Percentiles rank a stretch among this genome's conserved stretches.
phyloP scores from a whole-genome alignment of 2,329 filamentous ascomycete genomes.

The Septoria linicola region DNA sequence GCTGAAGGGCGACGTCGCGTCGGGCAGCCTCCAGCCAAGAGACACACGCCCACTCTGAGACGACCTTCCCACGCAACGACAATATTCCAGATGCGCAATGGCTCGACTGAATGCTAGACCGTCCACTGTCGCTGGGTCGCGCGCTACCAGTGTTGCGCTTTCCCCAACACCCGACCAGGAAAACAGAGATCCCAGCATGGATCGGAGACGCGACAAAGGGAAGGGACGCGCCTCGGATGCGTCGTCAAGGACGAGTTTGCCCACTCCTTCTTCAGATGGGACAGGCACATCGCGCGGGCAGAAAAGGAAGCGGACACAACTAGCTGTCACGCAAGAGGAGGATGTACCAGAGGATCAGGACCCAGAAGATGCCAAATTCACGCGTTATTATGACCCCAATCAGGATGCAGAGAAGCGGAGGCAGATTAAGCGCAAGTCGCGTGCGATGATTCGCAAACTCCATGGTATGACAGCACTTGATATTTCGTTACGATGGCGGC shows the following conservation, averaged over 20 bases:
- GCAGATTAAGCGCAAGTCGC: slow-evolving; percentile 65
- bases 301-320: slow-evolving; percentile 26
- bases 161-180: slow-evolving; percentile 43
- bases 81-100: slow-evolving; percentile 19
- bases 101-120: slow-evolving; percentile 27
- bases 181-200: slow-evolving; percentile 37
- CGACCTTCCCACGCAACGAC: no score
- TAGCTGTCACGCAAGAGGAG: slow-evolving; percentile 16
- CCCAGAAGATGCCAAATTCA: slow-evolving; percentile 33
- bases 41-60: no score
- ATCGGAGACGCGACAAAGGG: slow-evolving; percentile 43
- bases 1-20: not conserved
- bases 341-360: slow-evolving; percentile 29
- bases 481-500: slow-evolving; percentile 28
- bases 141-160: slow-evolving; percentile 13
- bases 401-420: slow-evolving; percentile 75
- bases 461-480: slow-evolving; percentile 47
- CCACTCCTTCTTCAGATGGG: slow-evolving; percentile 41
- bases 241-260: slow-evolving; percentile 27
- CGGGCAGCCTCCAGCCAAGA: not conserved
- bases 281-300: slow-evolving; percentile 23
- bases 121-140: slow-evolving; percentile 20
- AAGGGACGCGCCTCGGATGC: slow-evolving; percentile 17
- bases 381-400: slow-evolving; percentile 71
- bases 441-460: slow-evolving; percentile 64